Evolutionary conservation across 768 basidiomycete genomes (phyloP), one percentile per base, ranked within the genome.

Genomic region (Termitomyces sp.): DNA sequence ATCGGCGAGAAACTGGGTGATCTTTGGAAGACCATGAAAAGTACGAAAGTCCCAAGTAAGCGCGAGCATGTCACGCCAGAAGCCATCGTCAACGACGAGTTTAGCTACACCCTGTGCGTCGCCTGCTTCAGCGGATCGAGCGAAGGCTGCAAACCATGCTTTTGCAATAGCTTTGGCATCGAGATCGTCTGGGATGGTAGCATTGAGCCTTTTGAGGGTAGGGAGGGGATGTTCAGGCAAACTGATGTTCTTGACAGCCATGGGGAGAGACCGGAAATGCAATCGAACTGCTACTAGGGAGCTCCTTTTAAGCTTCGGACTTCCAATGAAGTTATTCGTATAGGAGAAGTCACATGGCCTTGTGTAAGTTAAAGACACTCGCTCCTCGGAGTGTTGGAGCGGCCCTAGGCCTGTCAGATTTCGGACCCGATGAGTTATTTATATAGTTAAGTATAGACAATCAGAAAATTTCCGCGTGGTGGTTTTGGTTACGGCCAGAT

Each of bases 71-170:
- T 66, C 63, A 10, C 63, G 58, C 46, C 56, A 63, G 56, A 49
- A 65, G 11, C 57, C 52, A 12, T 63, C 62, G 1, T 60, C 57
- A 27, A 64, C 57, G 36, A 68, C 61, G 25, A 67, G 65, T 16
- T 53, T 36, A 16, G 56, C 23, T 32, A 67, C 20, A 7, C 47
- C 46, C 13, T 61, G 29, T 9, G 51, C 48, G 20, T 70, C 55
- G 36, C 54, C 46, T 4, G 60, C 35, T 33, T 59, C 62, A 7
- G 55, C 50, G 15, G 53, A 53, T 2, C 41, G 23, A 16, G 58
- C 33, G 32, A 72, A 72, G 0, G 59, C 44, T 1, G 58, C 33
- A 47, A 73, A 63, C 70, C 70, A 74, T 12, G 56, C 50, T 29
- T 56, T 59, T 2, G 67, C 68, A n/a, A 63, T 43, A 25, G 54